Base-by-base conservation (phyloP, 2,329 filamentous ascomycete species). In the Cercospora sesami region DNA sequence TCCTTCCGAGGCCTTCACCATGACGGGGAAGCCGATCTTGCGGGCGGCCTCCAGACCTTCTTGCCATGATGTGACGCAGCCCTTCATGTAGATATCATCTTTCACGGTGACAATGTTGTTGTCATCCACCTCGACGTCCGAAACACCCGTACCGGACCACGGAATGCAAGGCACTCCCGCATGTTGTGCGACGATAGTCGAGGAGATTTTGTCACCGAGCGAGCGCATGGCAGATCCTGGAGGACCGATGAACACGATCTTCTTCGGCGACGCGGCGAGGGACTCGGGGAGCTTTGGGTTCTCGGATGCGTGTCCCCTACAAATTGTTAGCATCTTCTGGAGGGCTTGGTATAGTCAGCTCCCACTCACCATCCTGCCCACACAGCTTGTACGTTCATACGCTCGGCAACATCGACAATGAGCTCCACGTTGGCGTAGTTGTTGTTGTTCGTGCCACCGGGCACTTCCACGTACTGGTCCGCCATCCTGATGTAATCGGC, bases 1-100 rank as follows among this genome's bases (percentile, higher is more conserved):
- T 83, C 95, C 95, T 85, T 99, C 95, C 2, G 95, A 98, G n/a
- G 95, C 95, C 86, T 99, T 99, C 81, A 99, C 93, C 95, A 99
- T 99, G 85, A 99, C 91, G 16, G 95, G 95, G 84, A 99, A 99
- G 73, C 95, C 95, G 80, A 99, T 99, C 78, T 92, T 87, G 79
- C 87, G 89, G 68, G 95, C 95, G 78, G 91, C 93, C 77, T 87
- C 83, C 61, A 99, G 87, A 82, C 94, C 95, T 82, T 99, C 93
- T 81, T 97, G 85, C 81, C 93, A 93, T 23, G 91, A 93, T 78
- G 88, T 88, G 59, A 96, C 95, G 81, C 95, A 99, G 71, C 95
- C 95, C 82, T 94, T 91, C 75, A 89, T 86, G 81, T 99, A 99
- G 68, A 96, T 78, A 5, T 93, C 84, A 64, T 97, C 93, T 48